These are phyloP conservation scores for Sutorius eximius DNA, from an alignment of 1,284 basidiomycete genomes.

Conservation along the genomic window DNA sequence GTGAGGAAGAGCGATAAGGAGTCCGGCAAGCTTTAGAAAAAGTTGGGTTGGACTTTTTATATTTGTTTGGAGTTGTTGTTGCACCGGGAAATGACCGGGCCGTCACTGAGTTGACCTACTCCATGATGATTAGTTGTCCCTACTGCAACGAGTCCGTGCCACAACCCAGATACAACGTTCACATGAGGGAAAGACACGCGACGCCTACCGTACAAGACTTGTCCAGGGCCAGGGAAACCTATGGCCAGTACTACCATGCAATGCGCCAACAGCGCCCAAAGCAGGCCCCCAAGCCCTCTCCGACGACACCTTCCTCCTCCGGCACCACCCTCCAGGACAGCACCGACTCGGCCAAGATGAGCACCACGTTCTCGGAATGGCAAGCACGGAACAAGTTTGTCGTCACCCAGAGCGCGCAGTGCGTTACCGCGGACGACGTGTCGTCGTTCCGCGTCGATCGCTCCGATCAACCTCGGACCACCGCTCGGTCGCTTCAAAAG, in stretches of 20 bases:
- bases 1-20: constrained; percentile 36
- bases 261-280: not conserved
- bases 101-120: not conserved
- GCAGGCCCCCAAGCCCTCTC: not conserved
- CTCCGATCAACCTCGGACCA: constrained; percentile 21
- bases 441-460: constrained; percentile 26
- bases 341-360: constrained; percentile 3
- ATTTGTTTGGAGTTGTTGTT: constrained; percentile 28
- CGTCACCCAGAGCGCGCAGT: constrained; percentile 3
- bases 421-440: constrained; percentile 26
- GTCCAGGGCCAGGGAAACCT: constrained; percentile 3
- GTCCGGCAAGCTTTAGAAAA: constrained; percentile 12
- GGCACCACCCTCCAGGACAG: not conserved
- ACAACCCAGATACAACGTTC: constrained; percentile 7
- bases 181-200: constrained; percentile 15
- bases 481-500: constrained; percentile 23
- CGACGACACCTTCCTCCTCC: not conserved
- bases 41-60: constrained; percentile 4
- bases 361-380: constrained; percentile 24
- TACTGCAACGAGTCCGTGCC: constrained; percentile 16
- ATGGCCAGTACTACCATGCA: not conserved
- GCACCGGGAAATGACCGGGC: constrained; percentile 11
- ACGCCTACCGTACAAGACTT: constrained; percentile 8
- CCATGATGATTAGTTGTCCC: constrained; percentile 8
- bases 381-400: constrained; percentile 10